Evolutionary conservation across 140 eudicot species (phyloP), one percentile per base, ranked within the genome.

Genomic region (Flaveria floridana): DNA sequence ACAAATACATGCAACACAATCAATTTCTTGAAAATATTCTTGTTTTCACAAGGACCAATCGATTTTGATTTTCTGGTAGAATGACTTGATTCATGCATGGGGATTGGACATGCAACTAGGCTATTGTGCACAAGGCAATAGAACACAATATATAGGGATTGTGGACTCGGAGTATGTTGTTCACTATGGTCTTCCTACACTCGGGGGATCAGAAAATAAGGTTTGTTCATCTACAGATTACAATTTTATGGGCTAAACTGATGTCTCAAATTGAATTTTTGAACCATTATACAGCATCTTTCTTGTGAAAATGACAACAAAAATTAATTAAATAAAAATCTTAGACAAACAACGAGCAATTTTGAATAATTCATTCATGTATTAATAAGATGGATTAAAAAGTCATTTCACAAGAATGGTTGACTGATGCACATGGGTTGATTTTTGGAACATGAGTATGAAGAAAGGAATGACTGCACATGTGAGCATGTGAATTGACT

Each of bases 21-120:
- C 15, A 64, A 16, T 55, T 76, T 26, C 65, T 72, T 55, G 42
- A 39, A 15, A 42, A 30, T 19, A 58, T 61, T 34, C 30, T n/a
- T 65, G 52, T 11, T 23, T 48, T 48, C 18, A 25, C 41, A 55
- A 63, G 4, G 69, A 59, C 65, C 44, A 16, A 1, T 63, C 18
- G 7, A 2, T 68, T 20, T 73, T 51, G 23, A 28, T 44, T 51
- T 78, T 78, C 68, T 63, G 18, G 51, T 89, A 91, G 97, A 91
- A 88, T 59, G 97, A 91, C 64, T 81, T 88, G 46, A 79, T 88
- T 47, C 92, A 86, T 15, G 95, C 92, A n/a, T 88, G 97, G 97
- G 97, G 97, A 37, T 65, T 91, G 74, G 95, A 91, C 77, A 84
- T 85, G 82, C 91, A 86, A 84, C 82, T 91, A 15, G 97, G 95